Evolutionary conservation across 2,329 filamentous ascomycete genomes (phyloP).

Genomic region (Cladosporium cucumerinum): DNA sequence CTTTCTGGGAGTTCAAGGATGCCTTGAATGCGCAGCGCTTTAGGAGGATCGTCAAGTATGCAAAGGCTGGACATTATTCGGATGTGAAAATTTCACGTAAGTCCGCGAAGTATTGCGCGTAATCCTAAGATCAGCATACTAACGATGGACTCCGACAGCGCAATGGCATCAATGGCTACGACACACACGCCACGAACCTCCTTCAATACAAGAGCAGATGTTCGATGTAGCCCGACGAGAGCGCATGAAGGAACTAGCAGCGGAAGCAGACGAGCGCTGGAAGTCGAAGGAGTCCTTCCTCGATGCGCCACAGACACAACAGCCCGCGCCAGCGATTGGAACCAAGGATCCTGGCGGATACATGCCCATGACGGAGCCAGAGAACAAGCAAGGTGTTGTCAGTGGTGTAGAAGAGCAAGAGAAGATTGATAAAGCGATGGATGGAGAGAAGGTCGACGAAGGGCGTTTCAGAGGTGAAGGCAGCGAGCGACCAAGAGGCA

Average conservation of each 20-base stretch:
- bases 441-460: slow-evolving; percentile 32
- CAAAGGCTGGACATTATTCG: slow-evolving; percentile 49
- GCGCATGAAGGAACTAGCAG: slow-evolving; percentile 58
- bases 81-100: slow-evolving; percentile 60
- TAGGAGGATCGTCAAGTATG: slow-evolving; percentile 58
- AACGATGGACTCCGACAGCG: slow-evolving; percentile 38
- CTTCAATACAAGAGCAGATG: slow-evolving; percentile 57
- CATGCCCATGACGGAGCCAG: slow-evolving; percentile 33
- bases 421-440: slow-evolving; percentile 31
- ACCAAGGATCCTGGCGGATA: slow-evolving; percentile 43
- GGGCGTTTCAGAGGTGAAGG: slow-evolving; percentile 29
- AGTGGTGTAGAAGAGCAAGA: slow-evolving; percentile 33
- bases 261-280: slow-evolving; percentile 60
- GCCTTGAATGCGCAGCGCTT: slow-evolving; percentile 51
- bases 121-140: neutral
- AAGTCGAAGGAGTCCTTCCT: slow-evolving; percentile 57
- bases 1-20: slow-evolving; percentile 66
- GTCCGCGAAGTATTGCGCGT: slow-evolving; percentile 15
- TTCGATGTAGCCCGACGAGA: slow-evolving; percentile 55
- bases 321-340: slow-evolving; percentile 45
- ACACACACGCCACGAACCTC: slow-evolving; percentile 55
- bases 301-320: slow-evolving; percentile 52
- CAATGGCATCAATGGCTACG: slow-evolving; percentile 69
- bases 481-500: slow-evolving; percentile 21
- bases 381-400: slow-evolving; percentile 30